Evolutionary conservation across 1,139 yeast species (phyloP).

Genomic region (Saccharomycopsis crataegensis): DNA sequence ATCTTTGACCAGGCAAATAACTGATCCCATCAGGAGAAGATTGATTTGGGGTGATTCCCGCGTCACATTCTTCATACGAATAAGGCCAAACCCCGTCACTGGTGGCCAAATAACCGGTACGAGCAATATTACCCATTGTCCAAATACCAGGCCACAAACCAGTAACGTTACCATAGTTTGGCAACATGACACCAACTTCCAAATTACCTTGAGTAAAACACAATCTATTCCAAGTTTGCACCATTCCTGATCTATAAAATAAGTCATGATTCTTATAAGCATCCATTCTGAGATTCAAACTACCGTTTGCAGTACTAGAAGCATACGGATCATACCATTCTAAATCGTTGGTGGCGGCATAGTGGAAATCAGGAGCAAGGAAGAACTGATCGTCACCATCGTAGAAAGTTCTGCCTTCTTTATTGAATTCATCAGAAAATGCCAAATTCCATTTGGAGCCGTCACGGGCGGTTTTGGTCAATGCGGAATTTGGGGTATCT

Average conservation of each 20-base stretch:
- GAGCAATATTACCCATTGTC: constrained; percentile 80
- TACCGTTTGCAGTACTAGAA: constrained; percentile 57
- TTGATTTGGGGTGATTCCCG: constrained; percentile 87
- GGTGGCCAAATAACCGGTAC: constrained; percentile 74
- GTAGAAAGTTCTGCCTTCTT: constrained; percentile 76
- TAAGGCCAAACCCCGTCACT: constrained; percentile 91
- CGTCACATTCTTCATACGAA: constrained; percentile 74
- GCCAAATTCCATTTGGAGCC: constrained; percentile 67
- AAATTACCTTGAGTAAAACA: constrained; percentile 73
- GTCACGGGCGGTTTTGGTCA: constrained; percentile 36
- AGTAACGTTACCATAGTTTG: constrained; percentile 58
- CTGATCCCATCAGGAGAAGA: constrained; percentile 76
- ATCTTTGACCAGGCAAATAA: constrained; percentile 68
- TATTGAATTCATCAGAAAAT: constrained; percentile 78
- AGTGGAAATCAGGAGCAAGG: constrained; percentile 67
- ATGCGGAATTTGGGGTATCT: constrained; percentile 62
- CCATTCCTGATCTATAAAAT: constrained; percentile 76
- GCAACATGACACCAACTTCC: constrained; percentile 63
- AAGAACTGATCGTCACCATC: constrained; percentile 82
- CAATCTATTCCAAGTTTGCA: constrained; percentile 77
- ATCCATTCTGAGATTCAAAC: constrained; percentile 60
- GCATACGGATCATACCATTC: constrained; percentile 93
- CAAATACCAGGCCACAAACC: constrained; percentile 92
- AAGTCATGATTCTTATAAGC: constrained; percentile 65
- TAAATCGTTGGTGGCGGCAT: constrained; percentile 72